Evolutionary conservation across 345 rosid genomes (phyloP).

Genomic region (Passiflora organensis): DNA sequence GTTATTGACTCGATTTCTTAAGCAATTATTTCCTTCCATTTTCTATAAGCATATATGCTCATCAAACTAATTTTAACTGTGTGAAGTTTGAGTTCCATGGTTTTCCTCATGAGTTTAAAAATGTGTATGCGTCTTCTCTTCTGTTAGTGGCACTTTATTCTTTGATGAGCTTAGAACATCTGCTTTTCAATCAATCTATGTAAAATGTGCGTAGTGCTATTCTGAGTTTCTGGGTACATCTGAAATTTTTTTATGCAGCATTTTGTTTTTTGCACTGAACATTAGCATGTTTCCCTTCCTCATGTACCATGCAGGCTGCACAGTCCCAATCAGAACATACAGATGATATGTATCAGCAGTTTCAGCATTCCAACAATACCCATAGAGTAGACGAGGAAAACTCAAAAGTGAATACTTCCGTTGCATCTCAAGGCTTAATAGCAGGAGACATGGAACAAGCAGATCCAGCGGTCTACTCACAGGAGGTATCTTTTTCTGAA

Average conservation of each 20-base stretch:
- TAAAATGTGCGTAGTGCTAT: slow-evolving; percentile 1
- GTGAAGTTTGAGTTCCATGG: too few relatives aligned
- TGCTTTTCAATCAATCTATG: not conserved
- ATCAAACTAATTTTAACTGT: too few relatives aligned
- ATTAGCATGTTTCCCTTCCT: slow-evolving; percentile 1
- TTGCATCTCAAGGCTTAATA: slow-evolving; percentile 38
- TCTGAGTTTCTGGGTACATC: too few relatives aligned
- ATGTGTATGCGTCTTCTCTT: too few relatives aligned
- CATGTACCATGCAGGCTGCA: slow-evolving; percentile 31
- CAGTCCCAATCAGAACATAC: slow-evolving; percentile 53
- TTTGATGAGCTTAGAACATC: not conserved
- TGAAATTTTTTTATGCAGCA: not conserved
- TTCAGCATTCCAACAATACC: slow-evolving; percentile 30
- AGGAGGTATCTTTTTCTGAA: slow-evolving; percentile 34
- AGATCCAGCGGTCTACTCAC: slow-evolving; percentile 55
- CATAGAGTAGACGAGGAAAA: slow-evolving; percentile 38
- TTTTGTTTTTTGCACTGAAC: not conserved
- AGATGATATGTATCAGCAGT: slow-evolving; percentile 41
- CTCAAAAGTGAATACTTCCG: slow-evolving; percentile 33
- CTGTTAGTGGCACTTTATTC: too few relatives aligned
- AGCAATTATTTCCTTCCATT: too few relatives aligned
- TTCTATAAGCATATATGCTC: too few relatives aligned
- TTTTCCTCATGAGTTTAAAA: too few relatives aligned
- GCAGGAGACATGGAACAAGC: slow-evolving; percentile 52
- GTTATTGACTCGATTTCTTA: too few relatives aligned